Evolutionary conservation across 306 rosid species (phyloP).

Genomic region (Ormosia emarginata): DNA sequence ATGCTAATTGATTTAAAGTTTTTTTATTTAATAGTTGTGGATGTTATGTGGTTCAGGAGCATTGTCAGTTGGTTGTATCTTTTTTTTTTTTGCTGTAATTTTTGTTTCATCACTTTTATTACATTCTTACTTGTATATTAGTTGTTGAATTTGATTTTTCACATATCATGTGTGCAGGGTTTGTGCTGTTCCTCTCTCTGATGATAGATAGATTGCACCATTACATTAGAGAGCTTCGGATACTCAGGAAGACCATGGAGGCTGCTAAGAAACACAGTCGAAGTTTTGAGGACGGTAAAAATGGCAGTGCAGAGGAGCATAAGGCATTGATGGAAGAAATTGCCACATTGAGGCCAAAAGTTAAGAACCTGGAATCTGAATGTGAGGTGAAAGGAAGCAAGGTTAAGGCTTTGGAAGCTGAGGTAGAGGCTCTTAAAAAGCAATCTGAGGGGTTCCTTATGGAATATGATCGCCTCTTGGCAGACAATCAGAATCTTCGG

Average conservation of each 20-base stretch:
- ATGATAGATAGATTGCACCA: slow-evolving; percentile 81
- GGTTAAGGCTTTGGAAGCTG: slow-evolving; percentile 51
- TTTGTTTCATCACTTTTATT: not conserved
- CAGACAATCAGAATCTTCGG: slow-evolving; percentile 66
- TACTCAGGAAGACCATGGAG: slow-evolving; percentile 71
- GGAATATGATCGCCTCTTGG: slow-evolving; percentile 71
- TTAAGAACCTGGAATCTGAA: slow-evolving; percentile 60
- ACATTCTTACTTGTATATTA: not conserved
- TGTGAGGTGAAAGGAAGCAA: slow-evolving; percentile 46
- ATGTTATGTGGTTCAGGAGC: not conserved
- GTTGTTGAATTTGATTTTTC: not conserved
- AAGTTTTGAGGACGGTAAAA: slow-evolving; percentile 46
- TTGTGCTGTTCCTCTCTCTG: slow-evolving; percentile 67
- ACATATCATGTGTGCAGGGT: slow-evolving; percentile 50
- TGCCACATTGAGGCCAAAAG: slow-evolving; percentile 39
- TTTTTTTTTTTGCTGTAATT: not conserved
- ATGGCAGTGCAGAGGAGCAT: slow-evolving; percentile 25
- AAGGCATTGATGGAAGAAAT: slow-evolving; percentile 56
- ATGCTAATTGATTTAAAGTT: not conserved
- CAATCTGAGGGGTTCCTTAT: slow-evolving; percentile 73
- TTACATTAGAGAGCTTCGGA: slow-evolving; percentile 77
- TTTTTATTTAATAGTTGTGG: not conserved
- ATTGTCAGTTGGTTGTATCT: not conserved
- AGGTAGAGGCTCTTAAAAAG: slow-evolving; percentile 65
- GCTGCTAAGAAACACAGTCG: slow-evolving; percentile 67